Base-by-base conservation (phyloP, 176 grass and related monocot genomes). In the Avena atlantica region DNA sequence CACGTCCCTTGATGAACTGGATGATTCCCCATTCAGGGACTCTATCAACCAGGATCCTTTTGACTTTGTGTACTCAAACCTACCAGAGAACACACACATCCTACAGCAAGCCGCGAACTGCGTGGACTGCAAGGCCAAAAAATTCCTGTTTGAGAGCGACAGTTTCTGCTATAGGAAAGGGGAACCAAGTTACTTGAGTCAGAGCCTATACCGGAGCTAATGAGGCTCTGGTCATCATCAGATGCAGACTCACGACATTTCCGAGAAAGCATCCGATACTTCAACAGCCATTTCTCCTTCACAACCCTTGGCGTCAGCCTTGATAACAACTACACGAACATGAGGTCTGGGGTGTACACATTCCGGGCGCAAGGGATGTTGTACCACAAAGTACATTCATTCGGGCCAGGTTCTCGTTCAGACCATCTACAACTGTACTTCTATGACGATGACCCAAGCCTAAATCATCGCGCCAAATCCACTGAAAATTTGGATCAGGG, bases 201-300 rank as follows among this genome's bases (percentile, higher is more conserved):
- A 24, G n/a, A 74, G 0, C 47, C 71, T 8, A 47, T 48, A 21
- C 19, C 24, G 3, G 62, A 74, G 6, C 71, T 74, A 0, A 48
- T 49, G 71, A 74, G 71, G 7, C 45, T 74, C 0, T 74, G 20
- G 23, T 27, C 62, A 4, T 29, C 24, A 12, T 23, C 62, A 1
- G 62, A 65, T 65, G 23, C 23, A 1, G 71, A 51, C 48, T 47
- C 71, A 7, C 3, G 12, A n/a, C 71, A 74, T 51, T 51, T 74
- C 14, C 5, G 71, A 1, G 12, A 50, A 0, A 51, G 49, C 12
- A 74, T 74, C 12, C n/a, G n/a, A 21, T 74, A 24, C 47, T 74
- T 74, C 44, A 74, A 74, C 9, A 6, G 13, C 29, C 45, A 76
- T 25, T 76, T 76, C 14, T 76, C 74, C 15, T 76, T 76, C 15